Conservation (phyloP, 768 basidiomycete species). For the Leucocoprinus leucothites region DNA sequence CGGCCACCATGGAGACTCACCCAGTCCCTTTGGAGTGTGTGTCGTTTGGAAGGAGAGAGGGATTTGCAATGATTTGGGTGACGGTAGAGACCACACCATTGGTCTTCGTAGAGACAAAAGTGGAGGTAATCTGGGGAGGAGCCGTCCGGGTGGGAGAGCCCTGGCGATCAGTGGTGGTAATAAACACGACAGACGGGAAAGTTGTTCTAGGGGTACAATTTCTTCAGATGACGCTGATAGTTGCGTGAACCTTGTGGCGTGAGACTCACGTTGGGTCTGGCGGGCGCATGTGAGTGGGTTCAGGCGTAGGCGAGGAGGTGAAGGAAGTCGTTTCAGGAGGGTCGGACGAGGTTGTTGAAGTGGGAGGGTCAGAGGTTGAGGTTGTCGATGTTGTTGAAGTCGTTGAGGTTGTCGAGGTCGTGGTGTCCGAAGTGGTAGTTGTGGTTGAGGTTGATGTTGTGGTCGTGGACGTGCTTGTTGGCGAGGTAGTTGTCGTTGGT, state of each 20-base stretch:
- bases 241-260: conserved; percentile 14
- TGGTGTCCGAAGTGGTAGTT: conserved; percentile 13
- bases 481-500: conserved; percentile 12
- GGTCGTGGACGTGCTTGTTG: conserved; percentile 12
- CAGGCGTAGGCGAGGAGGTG: conserved; percentile 13
- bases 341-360: conserved; percentile 18
- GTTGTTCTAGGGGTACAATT: conserved; percentile 41
- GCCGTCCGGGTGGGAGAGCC: conserved; percentile 48
- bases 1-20: conserved; percentile 37
- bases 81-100: conserved; percentile 55
- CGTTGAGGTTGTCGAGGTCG: conserved; percentile 17
- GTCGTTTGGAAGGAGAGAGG: conserved; percentile 66
- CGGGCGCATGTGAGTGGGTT: conserved; percentile 14
- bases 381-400: conserved; percentile 19
- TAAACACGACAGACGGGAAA: conserved; percentile 46
- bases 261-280: conserved; percentile 16
- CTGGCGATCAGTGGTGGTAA: conserved; percentile 57
- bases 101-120: conserved; percentile 49
- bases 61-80: conserved; percentile 66
- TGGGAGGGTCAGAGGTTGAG: too few relatives aligned
- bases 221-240: conserved; percentile 11
- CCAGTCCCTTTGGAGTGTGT: conserved; percentile 36
- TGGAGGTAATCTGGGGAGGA: conserved; percentile 56
- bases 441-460: conserved; percentile 4
- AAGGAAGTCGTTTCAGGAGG: conserved; percentile 2